Percentiles rank a stretch among this genome's conserved stretches.
phyloP scores from a whole-genome alignment of 73 alveolate species.

The Symbiodinium pilosum region DNA sequence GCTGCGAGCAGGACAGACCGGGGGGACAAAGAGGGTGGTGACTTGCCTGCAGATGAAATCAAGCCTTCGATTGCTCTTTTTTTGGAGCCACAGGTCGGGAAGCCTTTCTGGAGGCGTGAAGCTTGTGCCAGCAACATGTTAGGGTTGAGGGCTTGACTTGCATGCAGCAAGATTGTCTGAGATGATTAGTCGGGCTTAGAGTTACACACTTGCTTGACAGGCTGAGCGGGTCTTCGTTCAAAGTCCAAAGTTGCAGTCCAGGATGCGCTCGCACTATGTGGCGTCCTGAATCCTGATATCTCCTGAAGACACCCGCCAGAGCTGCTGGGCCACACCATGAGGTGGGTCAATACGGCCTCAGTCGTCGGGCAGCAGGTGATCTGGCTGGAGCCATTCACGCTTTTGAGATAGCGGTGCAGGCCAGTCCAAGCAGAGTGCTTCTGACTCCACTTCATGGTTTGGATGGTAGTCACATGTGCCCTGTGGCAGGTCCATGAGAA shows the following conservation, averaged over 20 bases:
- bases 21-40: constrained; percentile 50
- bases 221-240: constrained; percentile 33
- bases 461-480: not conserved
- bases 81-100: not conserved
- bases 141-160: too few species aligned
- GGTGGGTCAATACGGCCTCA: constrained; percentile 29
- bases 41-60: not conserved
- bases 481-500: not conserved
- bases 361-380: constrained; percentile 31
- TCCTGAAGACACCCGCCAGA: too few species aligned
- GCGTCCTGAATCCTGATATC: too few species aligned
- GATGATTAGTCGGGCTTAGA: too few species aligned
- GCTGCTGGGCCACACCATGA: not conserved
- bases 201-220: too few species aligned
- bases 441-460: too few species aligned
- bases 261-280: not conserved
- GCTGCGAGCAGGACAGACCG: constrained; percentile 34
- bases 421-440: not conserved
- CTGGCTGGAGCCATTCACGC: constrained; percentile 71
- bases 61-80: not conserved
- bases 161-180: too few species aligned
- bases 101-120: constrained; percentile 5
- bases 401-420: constrained; percentile 19
- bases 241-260: not conserved
- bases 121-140: too few species aligned